Base-by-base conservation (phyloP, 2,329 filamentous ascomycete species). In the Colletotrichum ledebouriae region DNA sequence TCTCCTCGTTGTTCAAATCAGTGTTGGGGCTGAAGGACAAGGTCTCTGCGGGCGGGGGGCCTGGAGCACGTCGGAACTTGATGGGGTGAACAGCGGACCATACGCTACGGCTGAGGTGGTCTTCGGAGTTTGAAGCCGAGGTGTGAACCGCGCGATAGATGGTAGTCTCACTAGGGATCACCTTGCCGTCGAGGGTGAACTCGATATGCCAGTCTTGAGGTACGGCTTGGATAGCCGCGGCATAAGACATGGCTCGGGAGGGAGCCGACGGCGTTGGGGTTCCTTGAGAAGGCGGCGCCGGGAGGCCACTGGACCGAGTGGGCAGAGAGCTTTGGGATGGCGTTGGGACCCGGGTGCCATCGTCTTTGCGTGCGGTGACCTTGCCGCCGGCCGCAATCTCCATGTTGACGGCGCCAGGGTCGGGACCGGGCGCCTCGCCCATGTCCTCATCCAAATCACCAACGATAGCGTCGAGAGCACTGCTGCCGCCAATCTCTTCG, bases 121-220 rank as follows among this genome's bases (percentile, higher is more conserved):
- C 93, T 20, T 92, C 87, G 11, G 78, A 75, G 63, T 76, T 81
- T 55, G 80, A 73, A 0, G 80, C 76, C 6, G 82, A 81, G 76
- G 89, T 92, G 75, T 98, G 93, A 9, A 98, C 93, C 37, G 96
- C 96, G 55, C 95, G 91, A 76, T 98, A 99, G 63, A 99, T 95
- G 0, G 96, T 99, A 0, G 93, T 98, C 74, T 98, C 94, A 73
- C 94, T 96, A 0, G 92, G 86, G 67, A 99, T 92, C 1, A 92
- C 87, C 77, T 94, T 94, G 60, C 87, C 92, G 71, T 97, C 92
- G 57, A 98, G 87, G 72, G 89, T 94, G 80, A 99, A 99, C 75
- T 98, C 93, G 69, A 99, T 94, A 75, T 99, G 95, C 96, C 96
- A 99, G 76, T 98, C 94, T 76, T 97, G 92, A 1, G 94, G 93